A percentile compares a stretch with the other conserved stretches of the same genome.
phyloP scores from a whole-genome alignment of 2,329 filamentous ascomycete genomes.

The Aspergillus quadricinctus region DNA sequence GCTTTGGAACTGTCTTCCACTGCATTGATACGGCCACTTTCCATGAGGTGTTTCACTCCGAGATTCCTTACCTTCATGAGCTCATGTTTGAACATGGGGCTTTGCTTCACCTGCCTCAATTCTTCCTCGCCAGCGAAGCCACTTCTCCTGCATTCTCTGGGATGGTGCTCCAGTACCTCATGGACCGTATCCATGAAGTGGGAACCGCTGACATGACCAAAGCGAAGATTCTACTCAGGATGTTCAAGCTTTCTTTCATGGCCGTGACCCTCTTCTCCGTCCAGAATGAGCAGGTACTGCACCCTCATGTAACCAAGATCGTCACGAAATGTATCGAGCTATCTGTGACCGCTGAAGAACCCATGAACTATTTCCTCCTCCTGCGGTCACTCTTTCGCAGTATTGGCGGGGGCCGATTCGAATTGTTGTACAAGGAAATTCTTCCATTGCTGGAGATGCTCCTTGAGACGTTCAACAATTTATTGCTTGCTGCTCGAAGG shows the following conservation, averaged over 20 bases:
- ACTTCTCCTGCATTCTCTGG: constrained; percentile 97
- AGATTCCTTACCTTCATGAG: constrained; percentile 93
- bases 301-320: constrained; percentile 95
- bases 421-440: constrained; percentile 97
- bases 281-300: constrained; percentile 91
- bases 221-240: constrained; percentile 82
- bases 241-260: constrained; percentile 99
- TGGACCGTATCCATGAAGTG: constrained; percentile 94
- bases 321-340: constrained; percentile 96
- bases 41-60: constrained; percentile 95
- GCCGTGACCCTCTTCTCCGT: constrained; percentile 91
- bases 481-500: constrained; percentile 85
- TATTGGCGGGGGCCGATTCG: constrained; percentile 95
- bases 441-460: constrained; percentile 95
- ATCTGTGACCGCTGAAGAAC: constrained; percentile 91
- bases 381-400: constrained; percentile 89
- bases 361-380: constrained; percentile 97
- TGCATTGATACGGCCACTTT: constrained; percentile 98
- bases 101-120: constrained; percentile 91
- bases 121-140: constrained; percentile 96
- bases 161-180: constrained; percentile 95
- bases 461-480: constrained; percentile 91
- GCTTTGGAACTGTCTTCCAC: constrained; percentile 97
- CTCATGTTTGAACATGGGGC: constrained; percentile 97
- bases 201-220: constrained; percentile 88